Evolutionary conservation across 352 stramenopile species (phyloP).

Genomic region (Phytopythium delawarense): DNA sequence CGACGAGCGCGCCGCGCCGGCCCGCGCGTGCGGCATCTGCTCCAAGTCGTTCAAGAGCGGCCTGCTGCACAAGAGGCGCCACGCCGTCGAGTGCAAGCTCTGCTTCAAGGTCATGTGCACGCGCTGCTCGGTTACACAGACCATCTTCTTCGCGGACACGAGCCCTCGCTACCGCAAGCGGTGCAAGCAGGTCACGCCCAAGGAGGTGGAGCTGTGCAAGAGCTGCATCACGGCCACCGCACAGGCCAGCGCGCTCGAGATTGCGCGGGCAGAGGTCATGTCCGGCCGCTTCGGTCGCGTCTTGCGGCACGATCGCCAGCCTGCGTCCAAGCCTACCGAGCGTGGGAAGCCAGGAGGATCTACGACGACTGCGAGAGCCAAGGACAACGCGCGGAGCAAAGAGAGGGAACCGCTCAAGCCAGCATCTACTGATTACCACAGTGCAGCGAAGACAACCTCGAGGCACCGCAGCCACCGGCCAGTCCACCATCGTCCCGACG

Average conservation of each 20-base stretch:
- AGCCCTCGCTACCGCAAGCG: conserved; percentile 20
- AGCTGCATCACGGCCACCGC: conserved; percentile 27
- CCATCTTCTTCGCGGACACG: conserved; percentile 32
- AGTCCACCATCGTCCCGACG: neutral
- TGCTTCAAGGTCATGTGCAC: conserved; percentile 42
- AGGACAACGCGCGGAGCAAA: neutral
- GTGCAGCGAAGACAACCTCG: neutral
- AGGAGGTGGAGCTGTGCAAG: conserved; percentile 31
- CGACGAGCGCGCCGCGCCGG: conserved; percentile 15
- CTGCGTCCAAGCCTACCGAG: neutral
- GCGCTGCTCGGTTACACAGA: conserved; percentile 38
- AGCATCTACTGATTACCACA: neutral
- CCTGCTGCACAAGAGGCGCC: conserved; percentile 18
- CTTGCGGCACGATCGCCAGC: neutral
- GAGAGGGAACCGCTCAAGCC: neutral
- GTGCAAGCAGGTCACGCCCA: conserved; percentile 32
- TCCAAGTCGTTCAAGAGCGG: conserved; percentile 28
- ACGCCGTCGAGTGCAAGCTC: conserved; percentile 36
- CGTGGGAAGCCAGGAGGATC: neutral
- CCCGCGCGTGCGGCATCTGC: conserved; percentile 35
- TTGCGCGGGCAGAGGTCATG: conserved; percentile 40
- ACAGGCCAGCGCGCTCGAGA: conserved; percentile 31
- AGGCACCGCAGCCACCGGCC: neutral
- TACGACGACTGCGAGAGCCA: neutral
- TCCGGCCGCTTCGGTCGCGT: conserved; percentile 26